Evolutionary conservation across 176 grass and related monocot genomes (phyloP), one percentile per base, ranked within the genome.

Genomic region (Oryza coarctata): DNA sequence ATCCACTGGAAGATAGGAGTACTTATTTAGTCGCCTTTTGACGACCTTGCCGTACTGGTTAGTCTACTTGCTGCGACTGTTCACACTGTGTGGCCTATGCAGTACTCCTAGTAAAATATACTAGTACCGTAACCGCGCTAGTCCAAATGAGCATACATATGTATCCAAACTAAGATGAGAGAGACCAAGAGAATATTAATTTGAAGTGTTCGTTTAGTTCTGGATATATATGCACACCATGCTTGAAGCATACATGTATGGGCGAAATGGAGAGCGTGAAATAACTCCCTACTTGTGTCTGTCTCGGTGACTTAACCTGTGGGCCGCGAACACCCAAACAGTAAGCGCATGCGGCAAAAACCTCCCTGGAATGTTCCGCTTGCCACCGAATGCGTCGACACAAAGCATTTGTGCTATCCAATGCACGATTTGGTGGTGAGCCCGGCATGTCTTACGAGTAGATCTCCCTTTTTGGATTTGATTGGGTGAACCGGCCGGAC

Each of bases 391-490:
- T 36, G 71, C 35, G 61, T 78, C 60, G 75, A 74, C 81, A 47
- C 67, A 38, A n/a, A 8, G 61, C 61, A 66, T 43, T 22, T 78
- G 34, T 36, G 65, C 47, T 23, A 80, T 29, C 78, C 32, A 44
- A 39, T 49, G 29, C 35, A 78, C 25, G 65, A 39, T 68, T 58
- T 25, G 29, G 50, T 73, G 60, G 57, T 79, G 84, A 74, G 60
- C 61, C 26, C 71, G 9, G 39, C 31, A 34, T 47, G 81, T 12
- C 81, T 63, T 15, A 9, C 79, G 66, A 49, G 62, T 70, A 58
- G 18, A 17, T 63, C 9, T 50, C 50, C 20, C 63, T 55, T 75
- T 84, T 60, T 47, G 62, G 82, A 76, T 85, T 89, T 62, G 50
- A 39, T 80, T 33, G 20, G 87, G 3, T 70, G 30, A 74, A 27